Evolutionary conservation across 2,329 filamentous ascomycete species (phyloP).

Genomic region (Phialophora verrucosa): DNA sequence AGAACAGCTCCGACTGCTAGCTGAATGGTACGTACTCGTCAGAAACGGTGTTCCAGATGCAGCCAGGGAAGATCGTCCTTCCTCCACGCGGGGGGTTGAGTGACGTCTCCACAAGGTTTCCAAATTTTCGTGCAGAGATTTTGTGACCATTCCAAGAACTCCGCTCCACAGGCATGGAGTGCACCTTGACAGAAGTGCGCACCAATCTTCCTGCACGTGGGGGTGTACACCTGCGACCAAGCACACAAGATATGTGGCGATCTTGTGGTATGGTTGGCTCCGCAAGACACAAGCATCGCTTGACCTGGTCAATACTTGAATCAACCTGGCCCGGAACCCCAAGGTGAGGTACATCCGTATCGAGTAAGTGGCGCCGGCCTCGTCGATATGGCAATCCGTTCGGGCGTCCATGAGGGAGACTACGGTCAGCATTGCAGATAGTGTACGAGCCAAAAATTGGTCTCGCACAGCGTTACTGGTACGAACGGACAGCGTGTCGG

Average conservation of each 20-base stretch:
- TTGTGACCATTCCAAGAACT: not conserved
- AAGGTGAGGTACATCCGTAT: not conserved
- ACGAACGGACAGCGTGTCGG: not conserved
- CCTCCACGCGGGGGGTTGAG: slow-evolving; percentile 13
- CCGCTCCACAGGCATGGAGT: not conserved
- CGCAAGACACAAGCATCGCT: not conserved
- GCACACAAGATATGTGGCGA: not conserved
- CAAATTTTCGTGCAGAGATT: not conserved
- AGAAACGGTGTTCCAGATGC: not conserved
- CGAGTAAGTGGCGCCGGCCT: not conserved
- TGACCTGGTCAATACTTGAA: not conserved
- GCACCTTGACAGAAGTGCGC: not conserved
- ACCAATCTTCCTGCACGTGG: not conserved
- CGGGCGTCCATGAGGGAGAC: not conserved
- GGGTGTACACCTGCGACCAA: not conserved
- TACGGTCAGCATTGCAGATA: not conserved
- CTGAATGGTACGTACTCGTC: not conserved
- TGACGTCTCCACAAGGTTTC: not conserved
- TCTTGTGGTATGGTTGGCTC: not conserved
- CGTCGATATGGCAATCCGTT: not conserved
- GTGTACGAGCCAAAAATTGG: not conserved
- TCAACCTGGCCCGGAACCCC: too few relatives aligned
- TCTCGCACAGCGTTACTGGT: too few relatives aligned
- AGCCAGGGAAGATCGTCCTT: slow-evolving; percentile 6
- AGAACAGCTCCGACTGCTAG: not conserved